Percentiles rank a stretch among this genome's conserved stretches.
Evolutionary conservation across 2,329 filamentous ascomycete genomes (phyloP).

Genomic region (Penicillium occitanis): DNA sequence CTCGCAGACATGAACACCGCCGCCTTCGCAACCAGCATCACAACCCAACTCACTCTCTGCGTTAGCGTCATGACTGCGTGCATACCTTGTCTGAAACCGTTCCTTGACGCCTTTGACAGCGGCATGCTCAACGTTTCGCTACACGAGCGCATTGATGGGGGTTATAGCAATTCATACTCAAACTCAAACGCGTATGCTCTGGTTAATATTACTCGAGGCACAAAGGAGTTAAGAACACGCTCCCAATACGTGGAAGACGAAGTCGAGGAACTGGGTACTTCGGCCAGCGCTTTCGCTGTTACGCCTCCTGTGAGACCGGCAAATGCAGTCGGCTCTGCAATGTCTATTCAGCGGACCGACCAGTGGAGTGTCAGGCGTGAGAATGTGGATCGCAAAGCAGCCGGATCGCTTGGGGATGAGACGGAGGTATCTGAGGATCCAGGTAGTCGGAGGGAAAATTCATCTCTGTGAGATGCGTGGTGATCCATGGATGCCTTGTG

Average conservation of each 20-base stretch:
- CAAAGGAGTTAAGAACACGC: conserved; percentile 2
- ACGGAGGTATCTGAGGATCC: neutral
- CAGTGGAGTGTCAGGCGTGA: conserved; percentile 3
- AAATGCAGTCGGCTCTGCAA: neutral
- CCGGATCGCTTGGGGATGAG: neutral
- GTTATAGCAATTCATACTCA: neutral
- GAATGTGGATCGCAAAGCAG: neutral
- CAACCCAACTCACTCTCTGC: conserved; percentile 9
- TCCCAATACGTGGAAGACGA: conserved; percentile 2
- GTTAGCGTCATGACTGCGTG: conserved; percentile 10
- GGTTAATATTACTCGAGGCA: conserved; percentile 2
- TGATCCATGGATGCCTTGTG: neutral
- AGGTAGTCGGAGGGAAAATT: conserved; percentile 1
- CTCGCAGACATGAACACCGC: conserved; percentile 5
- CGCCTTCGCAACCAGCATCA: conserved; percentile 10
- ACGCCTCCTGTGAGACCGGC: conserved; percentile 3
- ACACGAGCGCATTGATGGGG: neutral
- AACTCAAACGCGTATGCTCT: neutral
- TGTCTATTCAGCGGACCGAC: conserved; percentile 1
- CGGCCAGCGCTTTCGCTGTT: conserved; percentile 8
- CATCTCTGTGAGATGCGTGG: neutral
- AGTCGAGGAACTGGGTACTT: conserved; percentile 1
- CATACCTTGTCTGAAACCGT: conserved; percentile 7
- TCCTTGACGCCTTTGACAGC: conserved; percentile 10
- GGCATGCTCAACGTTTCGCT: conserved; percentile 11